Evolutionary conservation across 1,284 basidiomycete species (phyloP), one percentile per base, ranked within the genome.

Genomic region (Cutaneotrichosporon cavernicola): DNA sequence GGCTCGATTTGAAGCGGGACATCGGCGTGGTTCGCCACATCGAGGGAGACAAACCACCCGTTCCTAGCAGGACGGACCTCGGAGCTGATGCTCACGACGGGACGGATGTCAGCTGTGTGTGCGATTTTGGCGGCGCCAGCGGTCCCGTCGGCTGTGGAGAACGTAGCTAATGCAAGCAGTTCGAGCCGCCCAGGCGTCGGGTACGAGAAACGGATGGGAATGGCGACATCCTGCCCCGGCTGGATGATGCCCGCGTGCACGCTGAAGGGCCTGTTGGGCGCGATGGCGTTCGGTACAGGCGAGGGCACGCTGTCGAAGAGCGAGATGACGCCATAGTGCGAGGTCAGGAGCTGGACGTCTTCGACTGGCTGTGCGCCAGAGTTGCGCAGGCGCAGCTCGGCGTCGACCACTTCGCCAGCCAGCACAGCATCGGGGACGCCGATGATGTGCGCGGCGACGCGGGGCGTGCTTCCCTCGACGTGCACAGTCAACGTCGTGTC

Each of bases 401-500:
- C 66, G 7, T 62, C 47, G 4, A 70, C 62, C 7, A 67, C 66
- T 63, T 83, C 79, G 5, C 82, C 81, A 1, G 71, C 74, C 14
- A 67, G 74, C 36, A 81, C 52, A 10, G 36, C 59, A 0, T 64
- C 55, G 0, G 77, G 76, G 0, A 80, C 52, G 10, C 50, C 67
- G 1, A 68, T 60, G 14, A 76, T 57, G 40, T 72, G 65, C 5
- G 76, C 69, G 2, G 52, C 56, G 0, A 84, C 58, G 1, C 70
- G 64, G 30, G 83, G 82, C 55, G 74, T 63, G 0, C 72, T 65
- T 6, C 71, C 64, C 2, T 74, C 71, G 11, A 84, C 74, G 1
- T 66, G 63, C 7, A 84, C 72, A 1, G 65, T 69, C 51, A 85
- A 69, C 5, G 73, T 75, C 7, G 69, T 67, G 65, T 84, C 83